These are phyloP conservation scores for Rhododendron kiyosumense DNA, from an alignment of 148 eudicot species.

Conservation along the genomic window DNA sequence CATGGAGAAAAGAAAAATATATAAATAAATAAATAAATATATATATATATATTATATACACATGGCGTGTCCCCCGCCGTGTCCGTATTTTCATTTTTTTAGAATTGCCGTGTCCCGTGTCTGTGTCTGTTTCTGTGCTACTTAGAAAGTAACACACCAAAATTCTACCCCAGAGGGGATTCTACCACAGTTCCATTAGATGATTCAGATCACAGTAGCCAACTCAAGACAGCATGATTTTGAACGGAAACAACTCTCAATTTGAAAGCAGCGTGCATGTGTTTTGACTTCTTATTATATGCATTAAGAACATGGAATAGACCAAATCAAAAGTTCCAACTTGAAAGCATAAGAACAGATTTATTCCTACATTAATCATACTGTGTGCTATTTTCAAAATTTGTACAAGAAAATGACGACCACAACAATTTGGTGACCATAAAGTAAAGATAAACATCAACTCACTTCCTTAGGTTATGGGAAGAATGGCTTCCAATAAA, in stretches of 20 bases:
- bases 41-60: too few relatives aligned
- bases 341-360: neutral
- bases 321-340: neutral
- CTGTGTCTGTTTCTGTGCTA: too few relatives aligned
- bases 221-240: slow-evolving; percentile 1
- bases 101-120: too few relatives aligned
- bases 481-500: neutral
- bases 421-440: neutral
- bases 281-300: neutral
- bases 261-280: neutral
- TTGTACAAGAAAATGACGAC: neutral
- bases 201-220: neutral
- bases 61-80: too few relatives aligned
- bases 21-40: too few relatives aligned
- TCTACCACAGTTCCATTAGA: neutral
- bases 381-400: neutral
- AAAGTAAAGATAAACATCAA: neutral
- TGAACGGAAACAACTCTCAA: neutral
- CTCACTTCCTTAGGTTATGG: neutral
- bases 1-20: too few relatives aligned
- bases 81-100: too few relatives aligned
- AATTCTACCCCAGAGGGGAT: neutral
- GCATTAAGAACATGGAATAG: neutral
- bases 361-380: neutral
- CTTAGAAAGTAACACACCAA: too few relatives aligned